phyloP scores from a whole-genome alignment of 2,329 filamentous ascomycete genomes.

The Pseudocercospora macadamiae region DNA sequence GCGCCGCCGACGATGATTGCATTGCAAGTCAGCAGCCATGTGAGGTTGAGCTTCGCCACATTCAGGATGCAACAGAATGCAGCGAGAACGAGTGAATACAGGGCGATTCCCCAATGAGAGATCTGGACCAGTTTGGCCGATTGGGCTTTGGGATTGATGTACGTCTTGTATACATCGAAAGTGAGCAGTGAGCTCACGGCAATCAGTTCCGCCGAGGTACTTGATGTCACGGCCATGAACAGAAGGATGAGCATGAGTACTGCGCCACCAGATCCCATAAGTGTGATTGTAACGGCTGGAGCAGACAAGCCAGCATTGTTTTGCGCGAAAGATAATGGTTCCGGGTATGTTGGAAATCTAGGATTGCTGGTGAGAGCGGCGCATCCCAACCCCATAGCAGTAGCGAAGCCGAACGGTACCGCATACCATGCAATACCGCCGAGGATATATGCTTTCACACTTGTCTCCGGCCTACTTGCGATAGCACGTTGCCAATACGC shows the following conservation, averaged over 20 bases:
- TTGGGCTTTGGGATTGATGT: constrained; percentile 43
- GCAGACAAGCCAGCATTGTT: constrained; percentile 37
- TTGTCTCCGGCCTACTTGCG: constrained; percentile 42
- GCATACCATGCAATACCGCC: constrained; percentile 54
- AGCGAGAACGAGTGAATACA: constrained; percentile 46
- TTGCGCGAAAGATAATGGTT: constrained; percentile 32
- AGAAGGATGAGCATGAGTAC: constrained; percentile 37
- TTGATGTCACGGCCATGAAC: constrained; percentile 41
- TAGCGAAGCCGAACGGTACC: constrained; percentile 53
- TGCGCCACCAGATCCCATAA: constrained; percentile 37
- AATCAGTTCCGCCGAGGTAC: constrained; percentile 42
- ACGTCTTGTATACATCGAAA: constrained; percentile 50
- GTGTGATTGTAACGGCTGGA: constrained; percentile 36
- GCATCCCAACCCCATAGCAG: constrained; percentile 51
- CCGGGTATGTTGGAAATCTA: constrained; percentile 48
- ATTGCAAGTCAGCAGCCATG: constrained; percentile 45
- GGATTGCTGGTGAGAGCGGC: constrained; percentile 49
- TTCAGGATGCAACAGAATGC: constrained; percentile 44
- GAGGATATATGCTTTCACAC: constrained; percentile 44
- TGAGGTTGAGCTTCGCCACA: constrained; percentile 44
- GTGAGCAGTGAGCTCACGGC: constrained; percentile 42
- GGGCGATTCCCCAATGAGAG: constrained; percentile 45
- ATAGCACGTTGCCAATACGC: constrained; percentile 54
- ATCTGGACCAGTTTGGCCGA: constrained; percentile 44
- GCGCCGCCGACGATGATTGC: constrained; percentile 48